phyloP scores from a whole-genome alignment of 2,329 filamentous ascomycete genomes.

The Cladosporium halotolerans region DNA sequence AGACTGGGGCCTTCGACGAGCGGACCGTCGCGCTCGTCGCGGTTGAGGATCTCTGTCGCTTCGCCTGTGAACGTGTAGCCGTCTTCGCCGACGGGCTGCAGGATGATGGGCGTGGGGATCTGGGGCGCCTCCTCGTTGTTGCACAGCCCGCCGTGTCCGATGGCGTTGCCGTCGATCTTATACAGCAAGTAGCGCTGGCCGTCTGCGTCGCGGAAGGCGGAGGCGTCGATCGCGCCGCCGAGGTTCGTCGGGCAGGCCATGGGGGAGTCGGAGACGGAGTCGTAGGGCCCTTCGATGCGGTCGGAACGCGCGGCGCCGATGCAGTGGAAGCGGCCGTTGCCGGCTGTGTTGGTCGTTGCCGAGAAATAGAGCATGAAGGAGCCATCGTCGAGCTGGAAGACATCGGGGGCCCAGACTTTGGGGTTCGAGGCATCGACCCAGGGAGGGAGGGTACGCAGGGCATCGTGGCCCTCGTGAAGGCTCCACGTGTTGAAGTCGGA shows the following conservation, averaged over 20 bases:
- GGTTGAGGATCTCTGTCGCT: slow-evolving; percentile 18
- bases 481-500: slow-evolving; percentile 29
- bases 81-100: slow-evolving; percentile 20
- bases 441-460: slow-evolving; percentile 23
- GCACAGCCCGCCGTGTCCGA: slow-evolving; percentile 23
- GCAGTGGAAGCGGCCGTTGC: slow-evolving; percentile 21
- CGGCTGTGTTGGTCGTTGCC: slow-evolving; percentile 22
- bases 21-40: slow-evolving; percentile 20
- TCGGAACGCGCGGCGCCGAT: slow-evolving; percentile 22
- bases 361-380: slow-evolving; percentile 26
- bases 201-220: slow-evolving; percentile 22
- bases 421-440: slow-evolving; percentile 24
- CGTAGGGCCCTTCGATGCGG: slow-evolving; percentile 22
- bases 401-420: slow-evolving; percentile 33
- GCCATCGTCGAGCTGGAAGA: slow-evolving; percentile 22
- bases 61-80: slow-evolving; percentile 21
- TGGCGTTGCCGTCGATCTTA: slow-evolving; percentile 26
- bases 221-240: slow-evolving; percentile 27
- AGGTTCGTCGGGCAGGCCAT: slow-evolving; percentile 23
- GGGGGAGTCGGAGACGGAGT: slow-evolving; percentile 17
- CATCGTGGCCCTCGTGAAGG: slow-evolving; percentile 23
- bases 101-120: slow-evolving; percentile 22
- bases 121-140: slow-evolving; percentile 20
- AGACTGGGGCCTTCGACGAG: slow-evolving; percentile 25
- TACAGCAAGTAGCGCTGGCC: slow-evolving; percentile 22